Evolutionary conservation across 2,329 filamentous ascomycete genomes (phyloP).

Genomic region (Colletotrichum zoysiae): DNA sequence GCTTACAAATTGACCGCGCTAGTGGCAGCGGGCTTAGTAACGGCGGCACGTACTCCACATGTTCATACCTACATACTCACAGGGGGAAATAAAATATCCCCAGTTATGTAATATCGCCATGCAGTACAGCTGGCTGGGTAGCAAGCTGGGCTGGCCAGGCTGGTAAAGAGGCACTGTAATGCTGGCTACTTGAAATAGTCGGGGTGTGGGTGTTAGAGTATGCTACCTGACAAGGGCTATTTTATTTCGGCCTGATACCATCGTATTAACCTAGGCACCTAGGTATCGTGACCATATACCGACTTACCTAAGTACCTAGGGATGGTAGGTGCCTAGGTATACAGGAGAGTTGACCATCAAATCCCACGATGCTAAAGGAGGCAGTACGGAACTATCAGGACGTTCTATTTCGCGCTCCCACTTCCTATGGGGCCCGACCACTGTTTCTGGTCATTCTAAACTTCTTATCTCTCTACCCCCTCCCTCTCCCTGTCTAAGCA

Average conservation of each 20-base stretch:
- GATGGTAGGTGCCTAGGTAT: neutral
- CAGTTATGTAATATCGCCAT: too few relatives aligned
- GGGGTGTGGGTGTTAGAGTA: too few relatives aligned
- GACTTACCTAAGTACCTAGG: neutral
- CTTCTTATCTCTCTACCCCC: neutral
- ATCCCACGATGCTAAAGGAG: neutral
- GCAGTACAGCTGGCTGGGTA: too few relatives aligned
- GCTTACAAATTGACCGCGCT: constrained; percentile 39
- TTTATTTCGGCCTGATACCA: too few relatives aligned
- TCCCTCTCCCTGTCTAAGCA: neutral
- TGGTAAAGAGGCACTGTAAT: too few relatives aligned
- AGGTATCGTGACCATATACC: too few relatives aligned
- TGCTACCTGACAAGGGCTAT: too few relatives aligned
- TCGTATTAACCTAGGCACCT: too few relatives aligned
- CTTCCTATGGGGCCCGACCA: neutral
- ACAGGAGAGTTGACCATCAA: neutral
- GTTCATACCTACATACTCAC: too few relatives aligned
- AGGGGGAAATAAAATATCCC: too few relatives aligned
- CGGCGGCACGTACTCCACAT: neutral
- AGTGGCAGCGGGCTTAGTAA: constrained; percentile 20
- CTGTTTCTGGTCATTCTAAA: constrained; percentile 7
- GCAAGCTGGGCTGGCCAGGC: too few relatives aligned
- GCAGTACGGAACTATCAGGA: neutral
- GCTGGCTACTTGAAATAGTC: too few relatives aligned
- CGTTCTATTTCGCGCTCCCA: constrained; percentile 17